Evolutionary conservation across 768 basidiomycete species (phyloP).

Genomic region (Rossbeevera mucosa): DNA sequence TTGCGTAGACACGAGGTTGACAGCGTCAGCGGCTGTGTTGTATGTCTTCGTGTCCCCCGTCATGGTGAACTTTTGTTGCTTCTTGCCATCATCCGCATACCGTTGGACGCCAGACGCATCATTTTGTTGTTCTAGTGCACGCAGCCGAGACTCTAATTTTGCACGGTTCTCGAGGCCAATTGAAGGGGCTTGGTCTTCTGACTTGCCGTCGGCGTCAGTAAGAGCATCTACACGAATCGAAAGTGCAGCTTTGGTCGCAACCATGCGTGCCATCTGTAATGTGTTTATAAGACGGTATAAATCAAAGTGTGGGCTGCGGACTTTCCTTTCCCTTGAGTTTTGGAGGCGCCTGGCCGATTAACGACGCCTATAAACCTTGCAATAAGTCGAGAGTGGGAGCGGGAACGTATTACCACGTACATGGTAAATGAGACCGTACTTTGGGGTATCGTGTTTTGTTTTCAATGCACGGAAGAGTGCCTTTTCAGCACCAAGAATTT

Average conservation of each 20-base stretch:
- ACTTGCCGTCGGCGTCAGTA: conserved; percentile 87
- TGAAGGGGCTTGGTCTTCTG: conserved; percentile 72
- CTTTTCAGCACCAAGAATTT: conserved; percentile 75
- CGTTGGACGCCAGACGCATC: conserved; percentile 71
- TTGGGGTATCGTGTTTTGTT: conserved; percentile 92
- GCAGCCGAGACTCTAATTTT: conserved; percentile 91
- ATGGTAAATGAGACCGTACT: conserved; percentile 99
- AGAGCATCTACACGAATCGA: conserved; percentile 98
- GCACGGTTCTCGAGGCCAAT: conserved; percentile 92
- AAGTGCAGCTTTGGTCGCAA: conserved; percentile 95
- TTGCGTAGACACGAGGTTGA: conserved; percentile 83
- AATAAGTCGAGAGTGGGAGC: conserved; percentile 2
- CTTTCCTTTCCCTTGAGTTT: conserved; percentile 95
- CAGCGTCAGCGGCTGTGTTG: conserved; percentile 79
- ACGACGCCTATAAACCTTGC: conserved; percentile 59
- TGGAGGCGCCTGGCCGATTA: conserved; percentile 95
- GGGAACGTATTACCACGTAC: conserved; percentile 39
- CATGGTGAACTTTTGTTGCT: conserved; percentile 81
- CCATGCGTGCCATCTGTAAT: conserved; percentile 95
- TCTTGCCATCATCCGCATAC: conserved; percentile 56
- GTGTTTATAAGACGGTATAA: conserved; percentile 1
- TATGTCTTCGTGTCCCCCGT: conserved; percentile 75
- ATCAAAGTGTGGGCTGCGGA: conserved; percentile 32
- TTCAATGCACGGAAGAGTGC: conserved; percentile 73
- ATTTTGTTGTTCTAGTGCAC: conserved; percentile 78